Evolutionary conservation across 2,329 filamentous ascomycete genomes (phyloP), one percentile per base, ranked within the genome.

Genomic region (Cordyceps javanica): DNA sequence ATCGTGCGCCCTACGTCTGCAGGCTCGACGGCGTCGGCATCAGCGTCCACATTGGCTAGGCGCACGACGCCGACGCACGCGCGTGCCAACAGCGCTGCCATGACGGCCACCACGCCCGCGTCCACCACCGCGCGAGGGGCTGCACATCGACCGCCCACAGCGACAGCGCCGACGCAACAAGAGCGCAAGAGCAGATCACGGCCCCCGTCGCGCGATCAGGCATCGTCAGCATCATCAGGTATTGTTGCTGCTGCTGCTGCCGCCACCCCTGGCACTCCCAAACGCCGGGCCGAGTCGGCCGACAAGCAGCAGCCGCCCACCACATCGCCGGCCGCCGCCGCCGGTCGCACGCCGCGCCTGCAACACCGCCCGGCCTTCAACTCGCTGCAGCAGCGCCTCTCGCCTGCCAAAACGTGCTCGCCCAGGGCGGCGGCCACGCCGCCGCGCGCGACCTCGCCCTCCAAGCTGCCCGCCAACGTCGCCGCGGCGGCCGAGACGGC

Each of bases 341-440:
- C 55, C 48, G 66, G 61, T n/a, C n/a, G n/a, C 56, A 61, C 64
- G 19, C 68, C 67, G 41, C 68, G 72, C 19, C 69, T 72, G n/a
- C 70, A 73, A n/a, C 70, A 73, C 26, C 78, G 79, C 9, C 82
- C 83, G 0, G 73, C 78, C 48, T 88, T 88, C 69, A 81, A 76
- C 49, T 86, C 81, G 0, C 77, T 82, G 39, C 85, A 88, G 63
- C 85, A 88, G 63, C 83, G 88, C 70, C 88, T 82, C 72, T 86
- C 82, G 28, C 86, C 86, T 0, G 81, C 81, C 45, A 87, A 87
- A 65, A 76, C 75, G 4, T 72, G 77, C 34, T 34, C 52, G 19
- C 82, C 85, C 0, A 89, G 88, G 60, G 82, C 85, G 5, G 73
- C 82, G n/a, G 81, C 81, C 0, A 73, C 82, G 11, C 55, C 41